Percentiles rank a stretch among this genome's conserved stretches.
Conservation (phyloP, 768 basidiomycete species). For the Boletus huronensis region DNA sequence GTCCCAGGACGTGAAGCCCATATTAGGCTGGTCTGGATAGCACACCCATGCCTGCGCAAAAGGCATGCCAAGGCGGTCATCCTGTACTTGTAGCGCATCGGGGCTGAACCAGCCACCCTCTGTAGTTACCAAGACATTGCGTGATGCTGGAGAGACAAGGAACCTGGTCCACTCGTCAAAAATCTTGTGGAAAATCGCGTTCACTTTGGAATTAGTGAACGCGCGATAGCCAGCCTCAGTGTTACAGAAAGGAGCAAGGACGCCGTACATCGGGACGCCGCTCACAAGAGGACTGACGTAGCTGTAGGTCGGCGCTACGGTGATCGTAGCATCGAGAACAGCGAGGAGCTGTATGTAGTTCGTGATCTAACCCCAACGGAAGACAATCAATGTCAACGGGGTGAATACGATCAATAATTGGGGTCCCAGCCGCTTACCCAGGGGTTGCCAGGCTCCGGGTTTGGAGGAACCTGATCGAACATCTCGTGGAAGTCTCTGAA, state of each 20-base stretch:
- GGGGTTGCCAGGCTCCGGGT: neutral
- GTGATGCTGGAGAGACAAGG: neutral
- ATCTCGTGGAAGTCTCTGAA: slow-evolving; percentile 23
- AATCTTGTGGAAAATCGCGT: neutral
- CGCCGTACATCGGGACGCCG: slow-evolving; percentile 21
- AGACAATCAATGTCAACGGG: neutral
- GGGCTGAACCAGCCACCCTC: neutral
- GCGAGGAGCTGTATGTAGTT: slow-evolving; percentile 6
- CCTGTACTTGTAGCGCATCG: neutral
- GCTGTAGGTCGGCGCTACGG: slow-evolving; percentile 14
- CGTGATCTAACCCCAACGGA: neutral
- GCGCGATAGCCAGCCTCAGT: slow-evolving; percentile 21
- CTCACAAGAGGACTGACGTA: slow-evolving; percentile 22
- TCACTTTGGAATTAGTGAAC: slow-evolving; percentile 9
- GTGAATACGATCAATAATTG: neutral
- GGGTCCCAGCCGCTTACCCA: slow-evolving; percentile 2
- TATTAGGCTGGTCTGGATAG: slow-evolving; percentile 32
- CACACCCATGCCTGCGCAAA: neutral
- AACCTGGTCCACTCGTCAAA: neutral
- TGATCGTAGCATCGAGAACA: slow-evolving; percentile 12
- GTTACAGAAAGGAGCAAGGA: slow-evolving; percentile 24
- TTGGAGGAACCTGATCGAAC: slow-evolving; percentile 16
- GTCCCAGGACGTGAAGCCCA: slow-evolving; percentile 51
- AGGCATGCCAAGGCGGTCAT: neutral
- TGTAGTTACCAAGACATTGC: neutral